Percentiles rank a stretch among this genome's conserved stretches.
Conservation (phyloP, 2,329 filamentous ascomycete genomes). For the Fusarium mundagurra region DNA sequence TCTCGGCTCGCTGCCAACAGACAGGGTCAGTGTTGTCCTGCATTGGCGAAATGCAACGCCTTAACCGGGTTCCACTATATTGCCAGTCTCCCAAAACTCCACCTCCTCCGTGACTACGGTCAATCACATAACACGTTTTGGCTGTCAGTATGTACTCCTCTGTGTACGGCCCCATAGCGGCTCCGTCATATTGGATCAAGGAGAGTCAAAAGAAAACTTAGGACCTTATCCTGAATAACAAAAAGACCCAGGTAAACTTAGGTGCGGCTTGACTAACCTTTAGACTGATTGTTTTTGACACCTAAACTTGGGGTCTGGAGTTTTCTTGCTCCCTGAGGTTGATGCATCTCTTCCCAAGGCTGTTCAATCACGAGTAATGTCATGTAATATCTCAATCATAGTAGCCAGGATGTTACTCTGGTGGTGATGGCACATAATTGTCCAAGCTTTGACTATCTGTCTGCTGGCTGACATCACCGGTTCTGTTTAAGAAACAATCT, state of each 20-base stretch:
- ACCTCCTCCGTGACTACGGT: slow-evolving; percentile 26
- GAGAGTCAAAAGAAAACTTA: background rate
- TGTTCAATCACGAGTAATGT: background rate
- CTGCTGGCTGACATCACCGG: background rate
- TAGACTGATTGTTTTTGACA: background rate
- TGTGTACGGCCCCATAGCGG: slow-evolving; percentile 25
- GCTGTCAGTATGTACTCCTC: slow-evolving; percentile 16
- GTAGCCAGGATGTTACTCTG: background rate
- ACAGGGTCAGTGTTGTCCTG: slow-evolving; percentile 8
- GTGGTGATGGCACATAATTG: background rate
- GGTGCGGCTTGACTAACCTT: background rate
- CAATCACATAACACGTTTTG: slow-evolving; percentile 41
- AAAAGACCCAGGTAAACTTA: background rate
- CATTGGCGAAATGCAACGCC: slow-evolving; percentile 16
- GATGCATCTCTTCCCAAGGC: background rate
- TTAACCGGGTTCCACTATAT: slow-evolving; percentile 11
- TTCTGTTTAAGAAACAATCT: background rate
- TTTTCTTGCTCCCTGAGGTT: background rate
- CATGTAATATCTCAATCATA: background rate
- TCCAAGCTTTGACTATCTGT: background rate
- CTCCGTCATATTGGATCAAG: slow-evolving; percentile 10
- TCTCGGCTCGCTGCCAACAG: slow-evolving; percentile 4
- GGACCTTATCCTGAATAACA: background rate
- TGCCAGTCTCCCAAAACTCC: slow-evolving; percentile 1
- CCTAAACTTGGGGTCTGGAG: background rate